Conservation (phyloP, 1,139 yeast species). For the Blastobotrys capitulatus region DNA sequence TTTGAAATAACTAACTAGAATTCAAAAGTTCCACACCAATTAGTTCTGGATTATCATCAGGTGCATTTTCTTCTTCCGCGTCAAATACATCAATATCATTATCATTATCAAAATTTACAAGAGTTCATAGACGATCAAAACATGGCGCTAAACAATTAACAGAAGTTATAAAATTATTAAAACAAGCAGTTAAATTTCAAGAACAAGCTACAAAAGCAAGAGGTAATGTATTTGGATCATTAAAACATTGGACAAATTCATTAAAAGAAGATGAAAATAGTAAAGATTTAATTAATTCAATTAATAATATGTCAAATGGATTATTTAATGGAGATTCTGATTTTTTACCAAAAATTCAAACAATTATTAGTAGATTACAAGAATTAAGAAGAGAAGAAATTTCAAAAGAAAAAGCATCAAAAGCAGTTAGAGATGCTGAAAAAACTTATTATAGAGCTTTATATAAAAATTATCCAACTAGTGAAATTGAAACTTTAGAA, state of each 20-base stretch:
- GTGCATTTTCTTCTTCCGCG: conserved; percentile 8
- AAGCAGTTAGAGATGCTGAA: conserved; percentile 18
- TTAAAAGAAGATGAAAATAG: conserved; percentile 13
- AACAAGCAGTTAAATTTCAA: conserved; percentile 14
- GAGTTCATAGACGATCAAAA: neutral
- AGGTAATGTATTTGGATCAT: conserved; percentile 11
- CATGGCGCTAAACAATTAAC: conserved; percentile 8
- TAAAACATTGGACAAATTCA: conserved; percentile 16
- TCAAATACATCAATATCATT: conserved; percentile 9
- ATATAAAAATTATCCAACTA: conserved; percentile 18
- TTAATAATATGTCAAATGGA: conserved; percentile 8
- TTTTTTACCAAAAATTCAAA: conserved; percentile 12
- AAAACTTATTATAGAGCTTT: conserved; percentile 19
- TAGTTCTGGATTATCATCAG: conserved; percentile 3
- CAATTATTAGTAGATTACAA: conserved; percentile 17
- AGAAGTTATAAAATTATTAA: conserved; percentile 16
- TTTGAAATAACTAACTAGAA: neutral
- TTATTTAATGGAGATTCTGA: conserved; percentile 13
- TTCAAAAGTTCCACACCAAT: neutral
- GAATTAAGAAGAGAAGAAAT: conserved; percentile 19
- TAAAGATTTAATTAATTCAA: conserved; percentile 11
- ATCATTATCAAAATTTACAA: conserved; percentile 4
- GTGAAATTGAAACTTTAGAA: conserved; percentile 18
- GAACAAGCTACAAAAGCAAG: conserved; percentile 15
- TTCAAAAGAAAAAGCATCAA: conserved; percentile 12